A percentile compares a stretch with the other conserved stretches of the same genome.
These are phyloP conservation scores for Albugo candida DNA, from an alignment of 352 stramenopile genomes.

Conservation along the genomic window DNA sequence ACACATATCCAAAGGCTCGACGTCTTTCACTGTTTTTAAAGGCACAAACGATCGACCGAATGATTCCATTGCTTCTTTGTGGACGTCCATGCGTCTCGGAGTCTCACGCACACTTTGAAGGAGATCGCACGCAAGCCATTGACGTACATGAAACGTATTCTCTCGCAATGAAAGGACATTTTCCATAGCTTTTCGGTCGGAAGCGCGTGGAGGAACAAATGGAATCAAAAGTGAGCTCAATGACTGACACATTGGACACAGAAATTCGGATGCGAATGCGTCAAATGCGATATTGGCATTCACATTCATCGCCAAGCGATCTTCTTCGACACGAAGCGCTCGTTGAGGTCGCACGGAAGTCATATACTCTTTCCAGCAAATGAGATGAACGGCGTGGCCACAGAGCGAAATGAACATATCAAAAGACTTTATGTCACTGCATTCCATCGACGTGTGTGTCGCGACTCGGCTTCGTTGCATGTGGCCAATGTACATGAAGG, in stretches of 20 bases:
- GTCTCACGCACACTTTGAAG: conserved; percentile 17
- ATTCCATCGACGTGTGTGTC: conserved; percentile 14
- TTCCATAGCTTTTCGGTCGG: conserved; percentile 35
- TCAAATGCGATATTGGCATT: conserved; percentile 53
- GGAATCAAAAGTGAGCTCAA: conserved; percentile 83
- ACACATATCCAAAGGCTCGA: not conserved
- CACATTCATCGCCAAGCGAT: conserved; percentile 27
- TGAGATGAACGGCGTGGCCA: conserved; percentile 78
- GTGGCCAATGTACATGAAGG: conserved; percentile 75
- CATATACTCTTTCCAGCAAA: conserved; percentile 81
- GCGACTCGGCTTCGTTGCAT: conserved; percentile 50
- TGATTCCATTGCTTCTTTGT: conserved; percentile 52
- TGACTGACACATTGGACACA: conserved; percentile 80
- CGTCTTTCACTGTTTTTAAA: conserved; percentile 1
- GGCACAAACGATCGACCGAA: conserved; percentile 34
- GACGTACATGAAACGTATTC: conserved; percentile 37
- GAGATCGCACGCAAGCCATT: conserved; percentile 33
- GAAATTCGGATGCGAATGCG: conserved; percentile 67
- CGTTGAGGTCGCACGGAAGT: conserved; percentile 63
- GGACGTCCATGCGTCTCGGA: conserved; percentile 12
- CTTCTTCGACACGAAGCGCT: conserved; percentile 44
- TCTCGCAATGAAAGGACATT: conserved; percentile 52
- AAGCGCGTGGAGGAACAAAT: conserved; percentile 35
- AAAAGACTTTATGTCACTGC: conserved; percentile 8
- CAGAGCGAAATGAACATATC: conserved; percentile 65